A percentile compares a stretch with the other conserved stretches of the same genome.
Conservation (phyloP, 2,329 filamentous ascomycete species). For the Aplosporella prunicola region DNA sequence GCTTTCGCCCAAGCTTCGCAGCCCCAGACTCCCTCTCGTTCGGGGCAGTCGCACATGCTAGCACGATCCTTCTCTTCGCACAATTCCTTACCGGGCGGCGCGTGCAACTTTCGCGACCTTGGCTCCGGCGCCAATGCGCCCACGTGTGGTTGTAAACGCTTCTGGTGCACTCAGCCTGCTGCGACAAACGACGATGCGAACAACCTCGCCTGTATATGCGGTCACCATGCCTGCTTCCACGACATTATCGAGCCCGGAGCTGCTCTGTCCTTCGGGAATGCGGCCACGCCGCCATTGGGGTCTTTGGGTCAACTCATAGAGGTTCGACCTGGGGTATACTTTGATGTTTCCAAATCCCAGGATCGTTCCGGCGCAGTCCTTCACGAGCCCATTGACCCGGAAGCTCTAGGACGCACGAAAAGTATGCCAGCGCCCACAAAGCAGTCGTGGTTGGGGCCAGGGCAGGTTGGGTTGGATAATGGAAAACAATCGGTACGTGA, state of each 20-base stretch:
- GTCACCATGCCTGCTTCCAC: conserved; percentile 51
- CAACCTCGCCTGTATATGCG: conserved; percentile 42
- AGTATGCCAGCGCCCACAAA: too few relatives aligned
- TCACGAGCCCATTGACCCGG: too few relatives aligned
- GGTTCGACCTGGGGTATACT: conserved; percentile 9
- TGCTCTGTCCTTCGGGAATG: not conserved
- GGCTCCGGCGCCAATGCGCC: conserved; percentile 33
- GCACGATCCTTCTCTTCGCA: conserved; percentile 10
- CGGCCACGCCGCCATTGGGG: not conserved
- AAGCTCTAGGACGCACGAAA: too few relatives aligned
- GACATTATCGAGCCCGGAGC: conserved; percentile 14
- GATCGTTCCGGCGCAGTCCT: too few relatives aligned
- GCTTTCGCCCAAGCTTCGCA: conserved; percentile 20
- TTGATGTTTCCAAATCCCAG: too few relatives aligned
- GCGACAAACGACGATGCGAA: conserved; percentile 24
- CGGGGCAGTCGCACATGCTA: conserved; percentile 4
- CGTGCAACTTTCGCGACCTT: conserved; percentile 44
- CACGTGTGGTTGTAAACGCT: conserved; percentile 44
- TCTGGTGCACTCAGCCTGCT: conserved; percentile 32
- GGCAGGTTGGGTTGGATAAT: not conserved
- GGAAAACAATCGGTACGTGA: not conserved
- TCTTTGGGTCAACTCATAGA: not conserved
- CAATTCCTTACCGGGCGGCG: conserved; percentile 37
- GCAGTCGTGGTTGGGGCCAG: not conserved
- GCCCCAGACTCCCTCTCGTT: conserved; percentile 14